These are phyloP conservation scores for Petunia hybrid DNA, from an alignment of 305 asterid species.

Conservation along the genomic window DNA sequence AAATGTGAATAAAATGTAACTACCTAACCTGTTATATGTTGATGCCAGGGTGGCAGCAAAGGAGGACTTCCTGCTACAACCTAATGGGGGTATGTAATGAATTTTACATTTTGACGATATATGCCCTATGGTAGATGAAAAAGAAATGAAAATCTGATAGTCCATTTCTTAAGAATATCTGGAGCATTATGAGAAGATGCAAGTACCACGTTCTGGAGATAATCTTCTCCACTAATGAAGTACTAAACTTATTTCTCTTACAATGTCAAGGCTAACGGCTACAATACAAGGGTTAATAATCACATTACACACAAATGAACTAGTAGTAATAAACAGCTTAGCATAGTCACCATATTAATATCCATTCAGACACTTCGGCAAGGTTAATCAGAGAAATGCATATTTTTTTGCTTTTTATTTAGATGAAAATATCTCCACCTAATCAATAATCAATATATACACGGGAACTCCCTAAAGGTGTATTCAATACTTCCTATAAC, in stretches of 20 bases:
- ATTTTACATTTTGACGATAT: not conserved
- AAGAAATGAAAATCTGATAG: not conserved
- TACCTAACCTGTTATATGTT: not conserved
- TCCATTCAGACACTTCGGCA: not conserved
- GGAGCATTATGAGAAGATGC: slow-evolving; percentile 54
- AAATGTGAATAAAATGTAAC: not conserved
- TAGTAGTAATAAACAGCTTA: not conserved
- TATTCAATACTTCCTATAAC: not conserved
- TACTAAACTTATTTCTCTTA: not conserved
- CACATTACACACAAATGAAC: slow-evolving; percentile 12
- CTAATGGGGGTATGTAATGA: not conserved
- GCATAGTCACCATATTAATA: not conserved
- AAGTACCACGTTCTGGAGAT: slow-evolving; percentile 33
- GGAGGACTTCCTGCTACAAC: not conserved
- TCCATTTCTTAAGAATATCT: slow-evolving; percentile 33
- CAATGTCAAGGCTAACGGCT: not conserved
- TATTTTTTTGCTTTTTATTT: not conserved
- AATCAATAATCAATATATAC: not conserved
- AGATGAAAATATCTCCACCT: not conserved
- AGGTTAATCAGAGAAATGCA: not conserved
- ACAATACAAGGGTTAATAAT: not conserved
- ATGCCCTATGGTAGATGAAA: not conserved
- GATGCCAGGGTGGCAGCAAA: not conserved
- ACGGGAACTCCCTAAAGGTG: not conserved
- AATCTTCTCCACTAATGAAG: not conserved